Evolutionary conservation across 306 rosid species (phyloP), one percentile per base, ranked within the genome.

Genomic region (Ormosia semicastrata): DNA sequence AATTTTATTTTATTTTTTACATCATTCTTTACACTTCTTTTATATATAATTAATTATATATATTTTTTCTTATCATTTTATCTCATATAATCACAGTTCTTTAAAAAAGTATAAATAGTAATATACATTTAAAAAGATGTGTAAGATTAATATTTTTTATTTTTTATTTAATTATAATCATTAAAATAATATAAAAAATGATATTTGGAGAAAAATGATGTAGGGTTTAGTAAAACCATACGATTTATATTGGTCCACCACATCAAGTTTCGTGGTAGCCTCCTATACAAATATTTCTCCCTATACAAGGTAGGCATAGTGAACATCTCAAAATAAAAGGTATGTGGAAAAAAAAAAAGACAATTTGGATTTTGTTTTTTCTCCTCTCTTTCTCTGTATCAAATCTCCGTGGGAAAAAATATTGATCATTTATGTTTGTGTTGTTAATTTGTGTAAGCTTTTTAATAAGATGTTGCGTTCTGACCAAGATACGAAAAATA

Each of bases 391-490:
- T 39, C 9, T 66, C 17, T 30, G n/a, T 14, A 78, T 79, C 43
- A 79, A 24, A 50, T 41, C 46, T 40, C 24, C 7, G 11, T 13
- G 66, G 41, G 77, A 43, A 80, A 80, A 73, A 52, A 54, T 82
- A 66, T 71, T 15, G 62, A 72, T 60, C 52, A 30, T 56, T 34
- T 46, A 8, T 17, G 47, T 32, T 64, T 63, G 63, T 79, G 76
- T 47, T 11, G 37, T 49, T 7, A 14, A 53, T 75, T 57, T 60
- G 69, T 12, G 14, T 10, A 13, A 17, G 70, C 59, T 64, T 73
- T 79, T 80, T 46, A 75, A 10, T 59, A 50, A 69, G 39, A 54
- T 84, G 84, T 79, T 81, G 43, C 13, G 7, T 78, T 73, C 75
- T 41, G 4, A 39, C 76, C 36, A 58, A 65, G 81, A 78, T 60